Percentiles rank a stretch among this genome's conserved stretches.
Conservation (phyloP, 257 asterid species). For the Solanum pimpinellifolium region DNA sequence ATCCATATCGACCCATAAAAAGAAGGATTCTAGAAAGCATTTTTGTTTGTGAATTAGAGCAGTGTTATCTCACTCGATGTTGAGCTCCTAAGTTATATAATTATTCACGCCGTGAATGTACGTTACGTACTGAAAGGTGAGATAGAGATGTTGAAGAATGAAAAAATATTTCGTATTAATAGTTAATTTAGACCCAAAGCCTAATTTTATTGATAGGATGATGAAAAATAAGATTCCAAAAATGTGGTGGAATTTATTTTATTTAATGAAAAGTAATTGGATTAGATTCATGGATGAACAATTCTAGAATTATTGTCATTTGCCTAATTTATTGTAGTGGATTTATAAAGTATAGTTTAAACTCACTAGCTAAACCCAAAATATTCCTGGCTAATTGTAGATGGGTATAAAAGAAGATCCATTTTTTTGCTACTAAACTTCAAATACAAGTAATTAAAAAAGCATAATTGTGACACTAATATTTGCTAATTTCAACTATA, state of each 20-base stretch:
- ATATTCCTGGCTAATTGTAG: background rate
- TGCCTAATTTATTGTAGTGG: background rate
- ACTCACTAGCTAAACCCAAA: background rate
- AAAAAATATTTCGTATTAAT: too few species aligned
- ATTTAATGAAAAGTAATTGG: background rate
- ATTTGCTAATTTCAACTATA: background rate
- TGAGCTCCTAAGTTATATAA: background rate
- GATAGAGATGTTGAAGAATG: background rate
- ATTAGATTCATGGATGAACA: background rate
- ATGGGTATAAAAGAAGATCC: background rate
- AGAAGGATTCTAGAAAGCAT: background rate
- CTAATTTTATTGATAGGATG: background rate
- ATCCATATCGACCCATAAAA: background rate
- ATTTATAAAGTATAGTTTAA: background rate
- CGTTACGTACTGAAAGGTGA: background rate
- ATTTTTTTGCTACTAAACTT: background rate
- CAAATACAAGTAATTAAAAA: background rate
- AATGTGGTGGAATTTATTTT: background rate
- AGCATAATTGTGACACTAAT: background rate
- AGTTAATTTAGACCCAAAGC: background rate
- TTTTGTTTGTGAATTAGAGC: background rate
- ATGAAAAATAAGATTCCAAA: background rate
- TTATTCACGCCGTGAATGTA: fast-evolving
- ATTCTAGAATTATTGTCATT: background rate
- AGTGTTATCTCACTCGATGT: background rate